Evolutionary conservation across 768 basidiomycete species (phyloP), one percentile per base, ranked within the genome.

Genomic region (Boletellus sp.): DNA sequence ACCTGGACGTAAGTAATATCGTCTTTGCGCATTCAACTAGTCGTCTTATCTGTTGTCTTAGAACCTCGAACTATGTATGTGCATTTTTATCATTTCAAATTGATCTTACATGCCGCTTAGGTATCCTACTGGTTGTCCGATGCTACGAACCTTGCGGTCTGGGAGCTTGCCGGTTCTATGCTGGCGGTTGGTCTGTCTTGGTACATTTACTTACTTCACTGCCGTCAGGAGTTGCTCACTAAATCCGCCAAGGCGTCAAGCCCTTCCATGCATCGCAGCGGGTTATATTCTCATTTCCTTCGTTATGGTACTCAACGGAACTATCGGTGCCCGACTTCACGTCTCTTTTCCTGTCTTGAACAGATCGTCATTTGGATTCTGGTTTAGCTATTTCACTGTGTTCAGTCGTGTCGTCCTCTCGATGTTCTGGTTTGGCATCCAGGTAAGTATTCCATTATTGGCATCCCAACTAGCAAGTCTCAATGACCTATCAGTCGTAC

Each of bases 331-430:
- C 23, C 79, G 86, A n/a, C 76, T 90, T 24, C 88, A 89, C 57
- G 71, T 92, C 38, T 79, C 84, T 0, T 91, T 92, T 64, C 65
- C 65, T n/a, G 77, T 94, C 45, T 72, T 92, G 16, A 88, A 85
- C 55, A 77, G 91, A 22, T 90, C 90, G 2, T 90, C 87, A 0
- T 89, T 93, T 57, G 91, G 92, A 2, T 93, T 91, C 71, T 93
- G 87, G 82, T 79, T 93, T 59, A 87, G 88, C 62, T 93, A 90
- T 67, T 92, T 93, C 68, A 84, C 81, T 45, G 85, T 94, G 26
- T 67, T 93, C 50, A 90, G 87, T 55, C 81, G 90, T 23, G 77
- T 84, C 31, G 71, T 90, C 26, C 74, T 93, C 15, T 75, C 87
- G 35, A 80, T 90, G 77, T 88, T 94, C 69, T 94, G 90, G 88